Base-by-base conservation (phyloP, 1,284 basidiomycete species). In the Apiotrichum sp. region DNA sequence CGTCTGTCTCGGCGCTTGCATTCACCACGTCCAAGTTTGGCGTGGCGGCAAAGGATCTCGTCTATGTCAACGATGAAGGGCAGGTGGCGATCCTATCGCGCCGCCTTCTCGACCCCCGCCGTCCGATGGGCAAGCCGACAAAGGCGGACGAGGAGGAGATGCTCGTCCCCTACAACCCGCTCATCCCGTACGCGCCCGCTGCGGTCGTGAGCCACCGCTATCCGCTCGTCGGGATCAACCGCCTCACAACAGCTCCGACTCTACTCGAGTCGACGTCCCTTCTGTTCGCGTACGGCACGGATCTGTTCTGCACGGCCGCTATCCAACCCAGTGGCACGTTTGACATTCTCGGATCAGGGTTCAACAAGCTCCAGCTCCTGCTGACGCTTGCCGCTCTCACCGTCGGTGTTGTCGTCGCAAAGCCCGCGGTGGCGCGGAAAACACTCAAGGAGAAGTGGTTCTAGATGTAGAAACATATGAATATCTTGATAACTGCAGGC, bases 361-460 rank as follows among this genome's bases (percentile, higher is more conserved):
- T 98, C 77, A 98, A 98, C 79, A 97, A 98, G 79, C 79, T 79
- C 0, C 95, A 98, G 75, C 80, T 98, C 34, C 82, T 96, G 59
- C 72, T 93, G 44, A 98, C 93, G 0, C 83, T 96, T 13, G 76
- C 78, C 0, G 89, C 82, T 0, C 74, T 98, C 53, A 80, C 79
- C 0, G 71, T 83, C 3, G 93, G 86, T 3, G 89, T 97, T 57
- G 69, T 84, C 16, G 72, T 93, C 39, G 86, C 87, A 10, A 84
- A 82, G 58, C 76, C 76, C 1, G 71, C 73, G 0, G 74, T 77
- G 14, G 54, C 61, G 55, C 64, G 68, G 46, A 76, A 74, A 57
- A 57, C 59, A 50, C 58, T 76, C 41, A 68, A 62, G 48, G 63
- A 65, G 48, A 73, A 68, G 56, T 78, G 76, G 76, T 77, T 65